A percentile compares a stretch with the other conserved stretches of the same genome.
phyloP scores from a whole-genome alignment of 768 basidiomycete genomes.

The Tulasnella sp. region DNA sequence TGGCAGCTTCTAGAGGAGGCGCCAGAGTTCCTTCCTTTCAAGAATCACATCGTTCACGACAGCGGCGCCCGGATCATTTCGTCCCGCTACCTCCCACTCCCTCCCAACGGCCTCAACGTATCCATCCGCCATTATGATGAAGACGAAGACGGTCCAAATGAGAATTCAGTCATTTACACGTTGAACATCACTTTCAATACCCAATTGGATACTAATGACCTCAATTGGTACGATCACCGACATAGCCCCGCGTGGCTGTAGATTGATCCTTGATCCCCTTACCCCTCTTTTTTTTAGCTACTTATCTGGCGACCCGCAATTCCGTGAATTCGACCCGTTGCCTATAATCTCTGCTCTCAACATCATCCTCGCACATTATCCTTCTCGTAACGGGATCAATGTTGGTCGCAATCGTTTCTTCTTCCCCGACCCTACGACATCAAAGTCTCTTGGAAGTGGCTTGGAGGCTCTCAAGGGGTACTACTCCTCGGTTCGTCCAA shows the following conservation, averaged over 20 bases:
- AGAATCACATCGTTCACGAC: constrained; percentile 51
- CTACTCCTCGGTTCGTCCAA: constrained; percentile 44
- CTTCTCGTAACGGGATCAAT: constrained; percentile 48
- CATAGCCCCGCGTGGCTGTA: neutral
- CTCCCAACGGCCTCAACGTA: constrained; percentile 35
- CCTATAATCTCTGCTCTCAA: constrained; percentile 64
- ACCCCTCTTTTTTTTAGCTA: constrained; percentile 43
- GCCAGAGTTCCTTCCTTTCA: constrained; percentile 40
- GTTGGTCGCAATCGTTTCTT: constrained; percentile 67
- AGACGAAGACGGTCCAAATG: constrained; percentile 42
- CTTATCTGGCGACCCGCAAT: constrained; percentile 52
- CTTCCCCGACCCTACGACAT: constrained; percentile 43
- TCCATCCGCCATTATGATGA: constrained; percentile 47
- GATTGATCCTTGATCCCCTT: constrained; percentile 25
- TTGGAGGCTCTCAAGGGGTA: constrained; percentile 59
- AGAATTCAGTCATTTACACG: constrained; percentile 45
- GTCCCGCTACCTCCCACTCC: constrained; percentile 43
- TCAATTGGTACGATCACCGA: constrained; percentile 41
- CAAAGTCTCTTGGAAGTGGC: constrained; percentile 47
- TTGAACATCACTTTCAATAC: constrained; percentile 46
- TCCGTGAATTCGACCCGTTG: constrained; percentile 54
- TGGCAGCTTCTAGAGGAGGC: constrained; percentile 53
- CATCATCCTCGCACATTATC: constrained; percentile 56
- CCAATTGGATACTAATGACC: constrained; percentile 45
- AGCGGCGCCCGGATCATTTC: constrained; percentile 48